Evolutionary conservation across 1,284 basidiomycete species (phyloP).

Genomic region (Pyrrhoderma noxium): DNA sequence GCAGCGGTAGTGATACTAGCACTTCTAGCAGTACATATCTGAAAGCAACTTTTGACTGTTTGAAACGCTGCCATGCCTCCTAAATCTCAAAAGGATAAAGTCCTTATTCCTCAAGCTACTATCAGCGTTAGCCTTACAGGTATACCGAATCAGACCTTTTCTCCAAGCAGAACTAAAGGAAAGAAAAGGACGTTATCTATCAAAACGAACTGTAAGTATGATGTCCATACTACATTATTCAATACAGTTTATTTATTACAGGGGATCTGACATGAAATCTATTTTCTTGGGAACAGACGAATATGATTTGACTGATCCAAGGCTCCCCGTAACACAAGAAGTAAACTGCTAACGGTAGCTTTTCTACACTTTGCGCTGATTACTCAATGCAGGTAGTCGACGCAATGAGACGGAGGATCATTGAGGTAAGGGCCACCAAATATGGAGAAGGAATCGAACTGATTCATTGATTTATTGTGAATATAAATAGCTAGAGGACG

Average conservation of each 20-base stretch:
- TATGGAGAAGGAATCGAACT: background rate
- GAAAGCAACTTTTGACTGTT: no score
- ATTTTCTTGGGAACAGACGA: no score
- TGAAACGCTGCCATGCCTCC: no score
- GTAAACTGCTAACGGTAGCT: no score
- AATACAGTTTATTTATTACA: no score
- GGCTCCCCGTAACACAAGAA: constrained; percentile 11
- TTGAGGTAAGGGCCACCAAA: constrained; percentile 25
- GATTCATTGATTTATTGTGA: background rate
- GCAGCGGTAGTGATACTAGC: no score
- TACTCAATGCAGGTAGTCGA: constrained; percentile 27
- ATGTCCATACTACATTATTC: no score
- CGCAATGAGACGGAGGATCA: constrained; percentile 32
- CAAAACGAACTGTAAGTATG: constrained; percentile 3
- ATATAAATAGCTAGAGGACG: constrained; percentile 31
- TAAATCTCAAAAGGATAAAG: background rate
- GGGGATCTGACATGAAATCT: no score
- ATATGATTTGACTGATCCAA: no score
- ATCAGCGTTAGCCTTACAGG: background rate
- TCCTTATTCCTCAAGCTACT: background rate
- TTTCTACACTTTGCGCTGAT: background rate
- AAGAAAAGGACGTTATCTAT: constrained; percentile 13
- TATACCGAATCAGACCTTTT: background rate
- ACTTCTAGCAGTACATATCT: no score
- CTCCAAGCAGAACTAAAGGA: background rate